Conservation (phyloP, 768 basidiomycete genomes). For the Trametes sanguinea region DNA sequence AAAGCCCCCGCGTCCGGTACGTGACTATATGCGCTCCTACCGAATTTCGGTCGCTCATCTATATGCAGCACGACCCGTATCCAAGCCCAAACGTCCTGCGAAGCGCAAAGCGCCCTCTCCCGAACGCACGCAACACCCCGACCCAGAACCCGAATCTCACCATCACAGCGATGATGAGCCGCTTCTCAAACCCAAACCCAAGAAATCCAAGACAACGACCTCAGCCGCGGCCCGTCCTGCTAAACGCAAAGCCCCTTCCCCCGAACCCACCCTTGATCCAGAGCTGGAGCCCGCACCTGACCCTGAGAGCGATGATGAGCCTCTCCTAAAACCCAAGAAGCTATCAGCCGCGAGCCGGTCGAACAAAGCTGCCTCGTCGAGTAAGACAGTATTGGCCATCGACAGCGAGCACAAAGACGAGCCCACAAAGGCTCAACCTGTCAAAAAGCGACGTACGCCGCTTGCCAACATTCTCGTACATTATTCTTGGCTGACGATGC, state of each 20-base stretch:
- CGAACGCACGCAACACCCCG: not conserved
- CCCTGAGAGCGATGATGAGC: slow-evolving; percentile 7
- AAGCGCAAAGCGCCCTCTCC: slow-evolving; percentile 7
- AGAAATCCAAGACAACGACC: not conserved
- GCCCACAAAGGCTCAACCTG: too few species aligned
- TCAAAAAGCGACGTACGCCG: too few species aligned
- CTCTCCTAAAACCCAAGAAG: not conserved
- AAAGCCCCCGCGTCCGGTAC: not conserved
- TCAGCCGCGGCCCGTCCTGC: too few species aligned
- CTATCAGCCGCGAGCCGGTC: not conserved
- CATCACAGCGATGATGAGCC: slow-evolving; percentile 8
- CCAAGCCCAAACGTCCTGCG: not conserved
- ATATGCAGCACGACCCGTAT: not conserved
- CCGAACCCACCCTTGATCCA: not conserved
- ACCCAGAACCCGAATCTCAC: not conserved
- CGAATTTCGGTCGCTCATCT: not conserved
- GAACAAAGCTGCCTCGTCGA: not conserved
- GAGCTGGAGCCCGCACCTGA: not conserved
- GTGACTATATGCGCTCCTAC: not conserved
- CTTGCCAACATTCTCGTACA: not conserved
- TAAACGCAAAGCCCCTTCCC: slow-evolving; percentile 2
- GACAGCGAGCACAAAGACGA: too few species aligned
- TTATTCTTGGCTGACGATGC: too few species aligned
- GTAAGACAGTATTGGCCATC: too few species aligned
- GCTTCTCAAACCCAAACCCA: not conserved